Base-by-base conservation (phyloP, 768 basidiomycete genomes). In the Kwoniella mangroviensis region DNA sequence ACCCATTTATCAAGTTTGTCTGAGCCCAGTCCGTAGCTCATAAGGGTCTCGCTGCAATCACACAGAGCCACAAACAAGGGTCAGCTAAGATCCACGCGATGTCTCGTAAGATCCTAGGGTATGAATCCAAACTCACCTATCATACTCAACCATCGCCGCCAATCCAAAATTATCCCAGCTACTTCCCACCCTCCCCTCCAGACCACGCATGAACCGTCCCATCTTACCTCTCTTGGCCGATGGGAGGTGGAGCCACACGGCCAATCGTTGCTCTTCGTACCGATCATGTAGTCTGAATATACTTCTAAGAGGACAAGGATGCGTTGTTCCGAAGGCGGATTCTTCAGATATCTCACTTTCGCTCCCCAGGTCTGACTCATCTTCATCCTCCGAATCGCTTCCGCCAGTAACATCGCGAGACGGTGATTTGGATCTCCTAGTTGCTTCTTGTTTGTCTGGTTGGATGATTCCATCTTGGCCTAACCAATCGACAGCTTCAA, bases 1-100 rank as follows among this genome's bases (percentile, higher is more conserved):
- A 75, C 45, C 79, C 79, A 80, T 56, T 76, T 75, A 51, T 80
- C 76, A 26, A 78, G 53, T 64, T 77, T 78, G 49, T 80, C 79
- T 12, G 45, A 55, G 19, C 65, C 71, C 4, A 80, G 58, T 2
- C 79, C 79, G 58, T 68, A 70, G 4, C 11, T 9, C 22, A 73
- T 28, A 0, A 79, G 68, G 0, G 65, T 54, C 3, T 69, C 61
- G 26, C 61, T 68, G 53, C 15, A 21, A 24, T 21, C 41, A 19
- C 55, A 24, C 42, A 43, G 42, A 40, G 10, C 49, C 22, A 17
- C 34, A 26, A 41, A 64, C 68, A 70, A 63, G 41, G 21, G 6
- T 13, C n/a, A n/a, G 21, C n/a, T 4, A 11, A 13, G 24, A 53
- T 63, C 17, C 22, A 10, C 24, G 22, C 13, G 22, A n/a, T 9